Evolutionary conservation across 805 yeast genomes (phyloP), one percentile per base, ranked within the genome.

Genomic region (Torulaspora franciscae): DNA sequence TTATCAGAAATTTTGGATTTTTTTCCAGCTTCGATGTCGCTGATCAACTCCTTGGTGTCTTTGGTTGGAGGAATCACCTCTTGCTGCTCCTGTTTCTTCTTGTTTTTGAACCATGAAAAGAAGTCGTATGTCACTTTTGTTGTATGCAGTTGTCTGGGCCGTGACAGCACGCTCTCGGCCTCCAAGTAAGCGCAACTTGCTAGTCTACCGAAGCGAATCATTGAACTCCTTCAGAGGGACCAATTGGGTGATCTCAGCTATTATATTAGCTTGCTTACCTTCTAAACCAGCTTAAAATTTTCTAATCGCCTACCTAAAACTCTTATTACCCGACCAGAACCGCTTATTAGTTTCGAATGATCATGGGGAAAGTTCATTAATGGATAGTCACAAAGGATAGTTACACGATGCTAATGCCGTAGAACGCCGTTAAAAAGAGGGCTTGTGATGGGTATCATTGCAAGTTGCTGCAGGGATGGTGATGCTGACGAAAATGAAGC

Each of bases 31-130:
- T 70, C 74, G 34, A 68, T 69, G 34, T 66, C 64, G 13, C 56
- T 51, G 9, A 69, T 69, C 14, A 69, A 58, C 24, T 65, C 62
- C 40, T 61, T 51, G 1, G 68, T 62, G 30, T 54, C 55, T 51
- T 56, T 53, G 17, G 45, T 35, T 14, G 52, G 38, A 6, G 41
- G 45, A 6, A 14, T 19, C 4, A 42, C 29, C 35, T 51, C 40
- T 25, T 36, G 45, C 35, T 51, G 48, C 27, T 51, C 48, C 25
- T 61, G 57, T 42, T 58, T 61, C 53, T 63, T 67, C 37, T 55
- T 30, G 7, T 19, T 52, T 39, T 59, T 65, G 47, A 70, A 66
- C 74, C 74, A 70, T 32, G 69, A 67, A 62, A 69, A 56, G 51
- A 69, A 66, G 22, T 70, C 68, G 7, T 40, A 33, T 23, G 48